Evolutionary conservation across 129 eudicot species (phyloP).

Genomic region (Centrapalus pauciflorus): DNA sequence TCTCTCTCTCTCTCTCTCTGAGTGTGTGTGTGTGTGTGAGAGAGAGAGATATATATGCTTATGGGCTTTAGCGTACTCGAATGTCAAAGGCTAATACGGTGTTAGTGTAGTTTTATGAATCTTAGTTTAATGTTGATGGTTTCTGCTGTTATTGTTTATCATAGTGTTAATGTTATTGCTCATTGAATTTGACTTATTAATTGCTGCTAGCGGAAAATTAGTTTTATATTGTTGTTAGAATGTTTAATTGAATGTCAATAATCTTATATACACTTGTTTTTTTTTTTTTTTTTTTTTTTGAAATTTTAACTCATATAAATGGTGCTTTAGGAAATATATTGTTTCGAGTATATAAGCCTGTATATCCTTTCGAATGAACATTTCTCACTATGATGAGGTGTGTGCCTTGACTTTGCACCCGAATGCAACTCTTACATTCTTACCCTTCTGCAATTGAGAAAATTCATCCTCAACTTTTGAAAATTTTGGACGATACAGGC

Average conservation of each 20-base stretch:
- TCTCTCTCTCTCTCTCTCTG: too few relatives aligned
- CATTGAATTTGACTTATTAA: background rate
- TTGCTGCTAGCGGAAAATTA: background rate
- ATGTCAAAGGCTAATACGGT: background rate
- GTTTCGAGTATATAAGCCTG: background rate
- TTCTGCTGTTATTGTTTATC: background rate
- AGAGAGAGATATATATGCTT: too few relatives aligned
- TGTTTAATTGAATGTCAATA: background rate
- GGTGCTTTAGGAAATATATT: background rate
- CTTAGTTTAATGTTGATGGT: background rate
- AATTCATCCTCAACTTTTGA: background rate
- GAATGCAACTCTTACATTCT: background rate
- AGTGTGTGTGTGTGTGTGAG: too few relatives aligned
- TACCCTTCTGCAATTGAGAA: background rate
- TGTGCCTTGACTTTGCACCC: background rate
- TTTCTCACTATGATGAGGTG: background rate
- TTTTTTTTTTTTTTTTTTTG: too few relatives aligned
- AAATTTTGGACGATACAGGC: background rate
- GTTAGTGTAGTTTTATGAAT: background rate
- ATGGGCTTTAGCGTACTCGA: slow-evolving; percentile 2
- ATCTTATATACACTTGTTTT: background rate
- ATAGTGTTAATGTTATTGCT: background rate
- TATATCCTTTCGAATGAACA: background rate
- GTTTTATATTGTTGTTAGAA: background rate
- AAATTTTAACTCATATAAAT: background rate